phyloP scores from a whole-genome alignment of 768 basidiomycete species.

The Saitozyma podzolica region DNA sequence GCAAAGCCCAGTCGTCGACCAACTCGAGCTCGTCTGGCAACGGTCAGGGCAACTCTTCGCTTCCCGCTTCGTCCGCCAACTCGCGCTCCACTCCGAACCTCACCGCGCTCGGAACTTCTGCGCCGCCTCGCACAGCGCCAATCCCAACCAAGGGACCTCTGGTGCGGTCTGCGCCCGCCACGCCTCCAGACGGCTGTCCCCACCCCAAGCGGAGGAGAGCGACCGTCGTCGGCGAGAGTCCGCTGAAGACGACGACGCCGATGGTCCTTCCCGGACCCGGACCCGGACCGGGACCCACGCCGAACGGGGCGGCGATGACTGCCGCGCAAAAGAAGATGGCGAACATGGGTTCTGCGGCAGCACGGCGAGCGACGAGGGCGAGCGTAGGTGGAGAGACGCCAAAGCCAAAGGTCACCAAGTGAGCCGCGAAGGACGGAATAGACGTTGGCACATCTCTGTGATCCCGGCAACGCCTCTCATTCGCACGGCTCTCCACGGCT shows the following conservation, averaged over 20 bases:
- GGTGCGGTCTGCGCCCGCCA: slow-evolving; percentile 30
- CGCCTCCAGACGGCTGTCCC: slow-evolving; percentile 38
- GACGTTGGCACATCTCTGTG: too few relatives aligned
- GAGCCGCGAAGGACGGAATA: neutral
- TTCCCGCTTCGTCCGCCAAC: slow-evolving; percentile 19
- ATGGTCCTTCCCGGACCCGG: neutral
- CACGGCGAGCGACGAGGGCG: slow-evolving; percentile 7
- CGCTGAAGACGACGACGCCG: slow-evolving; percentile 13
- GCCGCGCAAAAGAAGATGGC: neutral
- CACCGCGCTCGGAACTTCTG: slow-evolving; percentile 14
- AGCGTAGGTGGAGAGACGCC: slow-evolving; percentile 10
- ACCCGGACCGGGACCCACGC: neutral
- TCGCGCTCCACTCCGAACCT: slow-evolving; percentile 35
- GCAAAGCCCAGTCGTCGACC: neutral
- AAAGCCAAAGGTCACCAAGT: slow-evolving; percentile 1
- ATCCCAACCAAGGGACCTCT: slow-evolving; percentile 29
- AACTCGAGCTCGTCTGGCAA: too few relatives aligned
- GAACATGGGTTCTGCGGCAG: neutral
- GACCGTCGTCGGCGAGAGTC: slow-evolving; percentile 29
- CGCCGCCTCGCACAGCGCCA: slow-evolving; percentile 1
- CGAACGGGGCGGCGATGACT: neutral
- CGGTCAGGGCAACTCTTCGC: slow-evolving; percentile 2
- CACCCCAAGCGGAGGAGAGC: slow-evolving; percentile 40
- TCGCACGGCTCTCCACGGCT: too few relatives aligned
- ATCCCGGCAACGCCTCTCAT: too few relatives aligned